Percentiles rank a stretch among this genome's conserved stretches.
phyloP scores from a whole-genome alignment of 177 flowering plant genomes.

The Vitis hybrid region DNA sequence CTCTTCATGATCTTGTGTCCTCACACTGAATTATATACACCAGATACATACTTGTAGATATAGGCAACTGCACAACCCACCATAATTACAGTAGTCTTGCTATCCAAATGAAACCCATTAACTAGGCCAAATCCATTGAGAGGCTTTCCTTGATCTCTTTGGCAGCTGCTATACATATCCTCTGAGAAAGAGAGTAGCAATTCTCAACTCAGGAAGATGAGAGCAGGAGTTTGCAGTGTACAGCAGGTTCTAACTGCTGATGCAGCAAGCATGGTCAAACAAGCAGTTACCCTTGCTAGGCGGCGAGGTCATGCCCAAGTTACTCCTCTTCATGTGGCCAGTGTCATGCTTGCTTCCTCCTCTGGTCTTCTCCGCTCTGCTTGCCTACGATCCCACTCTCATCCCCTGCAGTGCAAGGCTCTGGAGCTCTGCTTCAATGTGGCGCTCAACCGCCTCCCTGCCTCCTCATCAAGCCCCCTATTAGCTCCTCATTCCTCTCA shows the following conservation, averaged over 20 bases:
- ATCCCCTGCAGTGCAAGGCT: conserved; percentile 51
- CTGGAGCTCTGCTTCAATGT: conserved; percentile 57
- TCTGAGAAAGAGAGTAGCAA: too few species aligned
- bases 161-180: not conserved
- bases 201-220: conserved; percentile 21
- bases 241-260: conserved; percentile 43
- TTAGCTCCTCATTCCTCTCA: conserved; percentile 25
- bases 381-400: conserved; percentile 45
- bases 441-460: conserved; percentile 48
- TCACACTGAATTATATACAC: not conserved
- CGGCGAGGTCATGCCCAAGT: conserved; percentile 52
- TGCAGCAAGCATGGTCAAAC: conserved; percentile 37
- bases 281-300: conserved; percentile 37
- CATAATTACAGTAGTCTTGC: not conserved
- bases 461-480: conserved; percentile 31
- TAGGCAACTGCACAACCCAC: not conserved
- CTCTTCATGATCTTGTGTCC: not conserved
- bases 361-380: conserved; percentile 35
- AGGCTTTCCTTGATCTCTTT: not conserved
- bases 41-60: not conserved
- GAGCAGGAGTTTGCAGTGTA: conserved; percentile 34
- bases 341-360: conserved; percentile 39
- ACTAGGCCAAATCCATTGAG: not conserved
- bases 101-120: conserved; percentile 1
- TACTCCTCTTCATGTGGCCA: conserved; percentile 53